Evolutionary conservation across 192 early-diverging fungal genomes (phyloP), one percentile per base, ranked within the genome.

Genomic region (Polychytrium aggregatum): DNA sequence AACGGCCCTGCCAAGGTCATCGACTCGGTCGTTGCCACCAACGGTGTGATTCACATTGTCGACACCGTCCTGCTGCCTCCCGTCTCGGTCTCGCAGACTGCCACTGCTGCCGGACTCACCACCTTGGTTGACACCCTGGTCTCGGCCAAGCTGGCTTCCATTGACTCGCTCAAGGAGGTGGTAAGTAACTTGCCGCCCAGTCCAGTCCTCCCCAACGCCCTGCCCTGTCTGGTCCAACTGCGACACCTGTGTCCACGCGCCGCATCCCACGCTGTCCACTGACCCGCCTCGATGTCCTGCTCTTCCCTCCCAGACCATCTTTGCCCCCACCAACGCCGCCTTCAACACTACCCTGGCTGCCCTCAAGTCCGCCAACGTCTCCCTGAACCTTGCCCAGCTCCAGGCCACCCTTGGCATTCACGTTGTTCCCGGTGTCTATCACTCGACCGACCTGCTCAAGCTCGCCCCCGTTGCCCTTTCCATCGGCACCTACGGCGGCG

Each of bases 21-120:
- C 27, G 46, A 39, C 20, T 59, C 64, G 18, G 41, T 57, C 50
- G 38, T 53, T 27, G 40, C 59, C 52, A 18, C 41, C 58, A 66
- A 62, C 55, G 71, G 71, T 37, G 40, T 64, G 47, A 52, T 74
- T 30, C 64, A 70, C 61, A 48, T 67, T 41, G 60, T 74, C 45
- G 65, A 74, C 52, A 31, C 56, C 13, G 60, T 68, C 27, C 51
- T 74, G 21, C 41, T 51, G 22, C 65, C 68, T 26, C 72, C 65
- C 26, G n/a, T n/a, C n/a, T n/a, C n/a, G n/a, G n/a, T n/a, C n/a
- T n/a, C n/a, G n/a, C n/a, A n/a, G n/a, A 20, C 39, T 4, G 46
- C 50, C 27, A 33, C 56, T 28, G 48, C 52, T 24, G 57, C 55
- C 5, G 28, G 33, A 1, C 3, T 46, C 2, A 37, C 39, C 36